A percentile compares a stretch with the other conserved stretches of the same genome.
Evolutionary conservation across 2,329 filamentous ascomycete genomes (phyloP).

Genomic region (Hypoxylon sp.): DNA sequence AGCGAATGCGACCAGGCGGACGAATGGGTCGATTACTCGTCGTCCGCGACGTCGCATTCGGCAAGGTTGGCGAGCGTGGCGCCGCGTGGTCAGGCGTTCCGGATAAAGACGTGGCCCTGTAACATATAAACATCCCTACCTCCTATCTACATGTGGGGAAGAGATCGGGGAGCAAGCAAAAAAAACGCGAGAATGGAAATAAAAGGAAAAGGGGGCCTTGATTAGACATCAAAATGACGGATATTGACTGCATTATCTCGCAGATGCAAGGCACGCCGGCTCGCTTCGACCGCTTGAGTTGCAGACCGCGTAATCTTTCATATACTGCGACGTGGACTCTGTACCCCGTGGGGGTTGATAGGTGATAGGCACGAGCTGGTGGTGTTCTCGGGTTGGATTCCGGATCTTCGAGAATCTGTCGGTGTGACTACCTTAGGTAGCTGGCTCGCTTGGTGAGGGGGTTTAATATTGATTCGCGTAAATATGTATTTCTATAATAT

Average conservation of each 20-base stretch:
- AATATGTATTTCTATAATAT: not conserved
- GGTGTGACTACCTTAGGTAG: no score
- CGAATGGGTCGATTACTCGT: constrained; percentile 33
- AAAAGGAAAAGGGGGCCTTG: not conserved
- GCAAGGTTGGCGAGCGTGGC: constrained; percentile 21
- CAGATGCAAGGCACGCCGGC: constrained; percentile 34
- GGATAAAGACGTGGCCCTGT: constrained; percentile 34
- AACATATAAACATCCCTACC: not conserved
- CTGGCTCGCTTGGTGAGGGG: not conserved
- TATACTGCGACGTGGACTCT: constrained; percentile 10
- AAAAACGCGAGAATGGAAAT: not conserved
- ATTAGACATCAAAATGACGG: not conserved
- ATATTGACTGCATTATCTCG: constrained; percentile 31
- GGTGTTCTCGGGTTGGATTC: constrained; percentile 1
- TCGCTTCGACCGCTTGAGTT: constrained; percentile 5
- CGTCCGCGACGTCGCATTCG: constrained; percentile 30
- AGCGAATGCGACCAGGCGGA: constrained; percentile 7
- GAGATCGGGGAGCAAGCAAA: not conserved
- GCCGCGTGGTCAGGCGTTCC: constrained; percentile 16
- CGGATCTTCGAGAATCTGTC: not conserved
- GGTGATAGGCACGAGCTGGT: constrained; percentile 22
- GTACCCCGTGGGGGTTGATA: constrained; percentile 23
- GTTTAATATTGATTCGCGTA: not conserved
- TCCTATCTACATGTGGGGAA: not conserved
- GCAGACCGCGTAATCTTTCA: constrained; percentile 30